These are phyloP conservation scores for Saccharomycopsis hybrid DNA, from an alignment of 1,139 yeast species.

Conservation along the genomic window DNA sequence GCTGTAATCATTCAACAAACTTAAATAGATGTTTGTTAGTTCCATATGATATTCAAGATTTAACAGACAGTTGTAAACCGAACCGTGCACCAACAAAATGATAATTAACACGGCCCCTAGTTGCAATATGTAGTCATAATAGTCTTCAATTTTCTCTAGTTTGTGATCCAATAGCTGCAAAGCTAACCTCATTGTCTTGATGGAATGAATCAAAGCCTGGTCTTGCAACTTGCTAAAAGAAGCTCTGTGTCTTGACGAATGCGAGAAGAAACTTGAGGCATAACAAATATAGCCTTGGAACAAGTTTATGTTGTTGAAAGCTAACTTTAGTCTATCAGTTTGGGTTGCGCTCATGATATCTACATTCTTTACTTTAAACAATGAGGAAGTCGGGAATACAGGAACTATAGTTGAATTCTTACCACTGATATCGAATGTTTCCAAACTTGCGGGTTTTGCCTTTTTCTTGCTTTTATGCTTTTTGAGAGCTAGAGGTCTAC, in stretches of 20 bases:
- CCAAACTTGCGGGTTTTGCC: too few species aligned
- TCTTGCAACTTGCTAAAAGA: background rate
- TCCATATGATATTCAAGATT: background rate
- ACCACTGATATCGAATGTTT: too few species aligned
- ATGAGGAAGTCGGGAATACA: background rate
- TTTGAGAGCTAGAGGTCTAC: too few species aligned
- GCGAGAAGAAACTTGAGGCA: background rate
- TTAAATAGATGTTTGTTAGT: background rate
- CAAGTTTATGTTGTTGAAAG: background rate
- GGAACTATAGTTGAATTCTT: background rate
- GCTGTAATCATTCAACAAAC: conserved; percentile 7
- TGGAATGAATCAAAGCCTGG: background rate
- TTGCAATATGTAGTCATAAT: conserved; percentile 2
- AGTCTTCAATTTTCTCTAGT: background rate
- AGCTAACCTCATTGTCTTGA: background rate
- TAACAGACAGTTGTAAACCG: background rate
- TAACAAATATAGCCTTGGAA: conserved; percentile 9
- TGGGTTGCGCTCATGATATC: background rate
- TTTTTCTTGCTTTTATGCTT: too few species aligned
- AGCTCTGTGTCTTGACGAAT: background rate
- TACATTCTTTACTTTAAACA: background rate
- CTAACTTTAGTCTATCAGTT: conserved; percentile 6
- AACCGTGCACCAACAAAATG: conserved; percentile 3
- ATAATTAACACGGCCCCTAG: conserved; percentile 2
- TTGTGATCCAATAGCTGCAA: background rate